A percentile compares a stretch with the other conserved stretches of the same genome.
These are phyloP conservation scores for Gryganskiella cystojenkinii DNA, from an alignment of 192 early-diverging fungal species.

Conservation along the genomic window DNA sequence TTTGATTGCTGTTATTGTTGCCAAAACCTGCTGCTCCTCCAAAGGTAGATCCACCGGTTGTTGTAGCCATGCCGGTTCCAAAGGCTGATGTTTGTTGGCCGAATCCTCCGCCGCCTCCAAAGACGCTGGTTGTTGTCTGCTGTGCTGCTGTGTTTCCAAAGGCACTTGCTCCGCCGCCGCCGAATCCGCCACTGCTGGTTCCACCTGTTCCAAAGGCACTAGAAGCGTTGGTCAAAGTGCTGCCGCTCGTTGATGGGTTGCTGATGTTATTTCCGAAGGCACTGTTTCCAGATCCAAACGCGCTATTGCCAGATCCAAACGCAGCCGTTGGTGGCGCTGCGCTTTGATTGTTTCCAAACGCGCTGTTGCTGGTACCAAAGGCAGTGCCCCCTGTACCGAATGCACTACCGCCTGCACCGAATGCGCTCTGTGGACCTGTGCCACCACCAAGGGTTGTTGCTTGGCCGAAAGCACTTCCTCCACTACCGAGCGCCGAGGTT, in stretches of 20 bases:
- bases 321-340: slow-evolving; percentile 28
- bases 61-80: slow-evolving; percentile 23
- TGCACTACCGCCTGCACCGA: slow-evolving; percentile 3
- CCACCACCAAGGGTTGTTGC: slow-evolving; percentile 17
- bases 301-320: slow-evolving; percentile 18
- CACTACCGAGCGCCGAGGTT: slow-evolving; percentile 34
- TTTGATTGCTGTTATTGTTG: slow-evolving; percentile 18
- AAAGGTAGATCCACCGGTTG: not conserved
- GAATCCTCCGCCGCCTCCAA: slow-evolving; percentile 34
- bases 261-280: slow-evolving; percentile 10
- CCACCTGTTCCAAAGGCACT: slow-evolving; percentile 8
- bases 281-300: slow-evolving; percentile 10
- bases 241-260: too few relatives aligned
- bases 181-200: not conserved
- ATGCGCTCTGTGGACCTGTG: not conserved
- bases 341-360: too few relatives aligned
- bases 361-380: too few relatives aligned
- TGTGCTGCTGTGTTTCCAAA: slow-evolving; percentile 10
- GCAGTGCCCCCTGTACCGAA: slow-evolving; percentile 19
- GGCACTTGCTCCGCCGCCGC: not conserved
- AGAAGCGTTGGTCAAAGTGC: not conserved
- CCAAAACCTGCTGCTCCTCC: slow-evolving; percentile 20
- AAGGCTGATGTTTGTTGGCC: slow-evolving; percentile 23
- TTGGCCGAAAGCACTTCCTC: slow-evolving; percentile 44
- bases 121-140: slow-evolving; percentile 13